phyloP scores from a whole-genome alignment of 805 yeast genomes.

The Cyberlindnera americana region DNA sequence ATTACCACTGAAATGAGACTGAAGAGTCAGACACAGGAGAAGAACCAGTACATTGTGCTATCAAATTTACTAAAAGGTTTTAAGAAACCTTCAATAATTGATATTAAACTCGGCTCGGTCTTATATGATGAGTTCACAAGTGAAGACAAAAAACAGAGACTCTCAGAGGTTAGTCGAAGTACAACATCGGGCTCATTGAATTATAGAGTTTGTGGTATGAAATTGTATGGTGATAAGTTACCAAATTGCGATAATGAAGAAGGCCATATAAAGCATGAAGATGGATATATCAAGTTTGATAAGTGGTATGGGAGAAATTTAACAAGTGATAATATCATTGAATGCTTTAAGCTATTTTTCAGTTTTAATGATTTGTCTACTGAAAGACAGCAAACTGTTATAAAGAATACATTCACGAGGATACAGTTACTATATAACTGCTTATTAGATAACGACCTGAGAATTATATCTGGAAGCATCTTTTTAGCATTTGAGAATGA shows the following conservation, averaged over 20 bases:
- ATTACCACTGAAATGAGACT: slow-evolving; percentile 23
- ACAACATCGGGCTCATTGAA: slow-evolving; percentile 82
- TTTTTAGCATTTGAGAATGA: slow-evolving; percentile 75
- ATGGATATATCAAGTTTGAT: slow-evolving; percentile 49
- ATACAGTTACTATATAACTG: slow-evolving; percentile 65
- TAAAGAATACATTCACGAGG: slow-evolving; percentile 49
- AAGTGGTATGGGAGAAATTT: slow-evolving; percentile 71
- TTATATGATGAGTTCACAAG: slow-evolving; percentile 63
- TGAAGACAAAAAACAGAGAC: slow-evolving; percentile 56
- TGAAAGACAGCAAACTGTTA: slow-evolving; percentile 35
- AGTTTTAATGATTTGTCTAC: slow-evolving; percentile 32
- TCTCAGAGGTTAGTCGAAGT: slow-evolving; percentile 55
- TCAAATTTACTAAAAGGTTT: slow-evolving; percentile 66
- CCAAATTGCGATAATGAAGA: slow-evolving; percentile 15
- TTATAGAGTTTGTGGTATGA: slow-evolving; percentile 88
- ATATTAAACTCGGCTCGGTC: slow-evolving; percentile 74
- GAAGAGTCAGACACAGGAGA: slow-evolving; percentile 1
- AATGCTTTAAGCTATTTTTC: slow-evolving; percentile 47
- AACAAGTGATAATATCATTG: slow-evolving; percentile 37
- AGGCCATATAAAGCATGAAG: slow-evolving; percentile 25
- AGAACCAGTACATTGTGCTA: slow-evolving; percentile 53
- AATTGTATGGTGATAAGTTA: slow-evolving; percentile 34
- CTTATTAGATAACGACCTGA: slow-evolving; percentile 54
- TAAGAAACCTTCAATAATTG: slow-evolving; percentile 67
- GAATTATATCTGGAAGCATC: slow-evolving; percentile 70